These are phyloP conservation scores for Elongisporangium anandrum DNA, from an alignment of 352 stramenopile species.

Conservation along the genomic window DNA sequence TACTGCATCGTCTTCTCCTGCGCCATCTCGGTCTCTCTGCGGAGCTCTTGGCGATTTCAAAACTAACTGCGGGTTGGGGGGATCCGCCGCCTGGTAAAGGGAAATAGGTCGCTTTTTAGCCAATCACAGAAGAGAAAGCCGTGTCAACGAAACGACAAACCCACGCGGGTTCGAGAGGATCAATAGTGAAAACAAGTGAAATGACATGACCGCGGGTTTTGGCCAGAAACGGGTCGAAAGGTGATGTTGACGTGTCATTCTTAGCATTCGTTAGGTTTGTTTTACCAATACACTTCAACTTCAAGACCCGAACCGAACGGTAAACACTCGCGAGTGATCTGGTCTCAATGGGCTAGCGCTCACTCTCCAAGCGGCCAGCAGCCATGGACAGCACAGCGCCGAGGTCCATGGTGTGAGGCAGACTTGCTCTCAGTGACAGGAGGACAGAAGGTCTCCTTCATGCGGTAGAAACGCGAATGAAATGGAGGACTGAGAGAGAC, in stretches of 20 bases:
- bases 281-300: conserved; percentile 10
- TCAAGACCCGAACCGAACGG: neutral
- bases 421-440: too few species aligned
- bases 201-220: neutral
- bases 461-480: neutral
- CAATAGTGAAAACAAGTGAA: neutral
- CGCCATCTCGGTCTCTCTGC: neutral
- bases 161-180: neutral
- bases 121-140: neutral
- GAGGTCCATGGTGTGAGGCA: too few species aligned
- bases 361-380: neutral
- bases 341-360: neutral
- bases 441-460: too few species aligned
- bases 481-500: neutral
- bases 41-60: conserved; percentile 2
- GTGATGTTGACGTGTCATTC: conserved; percentile 8
- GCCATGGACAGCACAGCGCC: neutral
- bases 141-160: neutral
- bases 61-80: conserved; percentile 4
- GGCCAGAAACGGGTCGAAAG: neutral
- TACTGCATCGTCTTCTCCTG: conserved; percentile 71
- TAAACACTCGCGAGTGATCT: neutral
- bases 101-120: neutral
- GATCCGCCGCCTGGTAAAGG: neutral
- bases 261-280: conserved; percentile 4